Base-by-base conservation (phyloP, 2,329 filamentous ascomycete genomes). In the Daldinia sp. region DNA sequence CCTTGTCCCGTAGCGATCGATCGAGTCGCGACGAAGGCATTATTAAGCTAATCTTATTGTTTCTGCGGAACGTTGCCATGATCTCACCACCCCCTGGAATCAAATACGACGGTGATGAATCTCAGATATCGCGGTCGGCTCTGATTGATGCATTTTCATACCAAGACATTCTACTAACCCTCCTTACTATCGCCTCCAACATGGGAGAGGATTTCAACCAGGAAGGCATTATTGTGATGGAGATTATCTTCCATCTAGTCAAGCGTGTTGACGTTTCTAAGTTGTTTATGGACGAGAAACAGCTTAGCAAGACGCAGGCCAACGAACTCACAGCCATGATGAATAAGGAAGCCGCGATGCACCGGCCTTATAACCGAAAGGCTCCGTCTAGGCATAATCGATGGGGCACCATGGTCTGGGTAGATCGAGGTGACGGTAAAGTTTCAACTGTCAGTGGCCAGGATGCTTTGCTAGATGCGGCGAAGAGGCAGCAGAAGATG, bases 341-440 rank as follows among this genome's bases (percentile, higher is more conserved):
- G 79, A 88, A 88, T 60, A 93, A 96, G 76, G 96, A 99, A 80
- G 90, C 90, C 1, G 88, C 90, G n/a, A 92, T 97, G 89, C 85
- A 93, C 61, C 89, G 91, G 74, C 87, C 91, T 55, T 91, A 94
- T 74, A 91, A 91, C 60, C 91, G 90, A 73, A 90, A 90, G 76
- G 92, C 92, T 2, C 93, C 94, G 0, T 94, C 93, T 2, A 86
- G 96, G 54, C 96, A 99, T 79, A 97, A 94, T 74, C 89, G 96
- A 37, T 99, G 98, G 76, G 96, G 96, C 2, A 97, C 94, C 10
- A 98, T 98, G 93, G 90, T 98, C 37, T 98, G 95, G 94, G 89
- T 99, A 41, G 93, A 97, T 81, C 86, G 94, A 63, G 92, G 94
- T 55, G 92, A 94, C 73, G 90, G 92, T 57, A 94, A 94, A 75